Base-by-base conservation (phyloP, 352 stramenopile species). In the Phytopythium chamaehyphon region DNA sequence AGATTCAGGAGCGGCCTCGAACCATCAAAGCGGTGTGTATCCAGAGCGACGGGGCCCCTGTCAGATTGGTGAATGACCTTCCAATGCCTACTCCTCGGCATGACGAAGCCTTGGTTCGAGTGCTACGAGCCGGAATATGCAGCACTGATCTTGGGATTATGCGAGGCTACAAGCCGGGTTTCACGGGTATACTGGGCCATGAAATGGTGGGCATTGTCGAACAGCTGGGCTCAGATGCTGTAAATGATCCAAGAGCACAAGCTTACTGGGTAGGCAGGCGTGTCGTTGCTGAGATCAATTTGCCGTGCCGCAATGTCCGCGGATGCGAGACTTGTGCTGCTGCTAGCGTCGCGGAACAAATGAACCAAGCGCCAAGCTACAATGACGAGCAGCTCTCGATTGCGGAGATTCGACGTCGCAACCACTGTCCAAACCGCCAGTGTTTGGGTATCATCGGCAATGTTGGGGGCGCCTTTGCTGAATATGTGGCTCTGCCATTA, bases 211-310 rank as follows among this genome's bases (percentile, higher is more conserved):
- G 87, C 8, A 73, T 89, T 40, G 85, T 97, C 2, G 67, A 82
- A 19, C 51, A 81, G 40, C 53, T 96, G 19, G 71, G 76, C 33
- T 48, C 45, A 12, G 47, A 71, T 37, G 62, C 44, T 21, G 23
- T 26, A 7, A 60, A 71, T 12, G 62, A 69, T 15, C 44, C 57
- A 23, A 26, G 57, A 21, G 55, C 43, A 12, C 54, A 57, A 16
- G 45, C 16, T 19, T 51, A 51, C 19, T 83, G 76, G 82, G 49
- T 95, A 0, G 78, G 80, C 16, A 76, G 91, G 57, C 85, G 90
- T 26, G 88, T 97, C 22, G 91, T 95, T 23, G 90, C 83, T 16
- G 90, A 97, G 64, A 96, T 97, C 45, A 97, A 97, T 60, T 63
- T 97, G 45, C 77, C 83, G 21, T 96, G 88, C 54, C 70, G 81